Evolutionary conservation across 2,329 filamentous ascomycete species (phyloP).

Genomic region (Sphaerulina vaccinii): DNA sequence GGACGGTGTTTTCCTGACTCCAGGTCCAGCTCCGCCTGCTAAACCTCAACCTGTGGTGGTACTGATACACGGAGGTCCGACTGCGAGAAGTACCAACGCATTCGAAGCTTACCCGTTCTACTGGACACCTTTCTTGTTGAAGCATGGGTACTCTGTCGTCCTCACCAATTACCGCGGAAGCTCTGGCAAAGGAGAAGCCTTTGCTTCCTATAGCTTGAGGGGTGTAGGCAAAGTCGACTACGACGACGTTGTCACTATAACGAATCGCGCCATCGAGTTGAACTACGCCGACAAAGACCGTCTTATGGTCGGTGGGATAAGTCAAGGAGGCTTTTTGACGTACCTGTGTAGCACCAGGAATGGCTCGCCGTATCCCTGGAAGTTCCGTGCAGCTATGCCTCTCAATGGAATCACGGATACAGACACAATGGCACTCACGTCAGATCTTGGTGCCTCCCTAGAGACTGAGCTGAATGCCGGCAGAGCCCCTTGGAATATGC

Average conservation of each 20-base stretch:
- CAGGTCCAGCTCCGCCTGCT: constrained; percentile 13
- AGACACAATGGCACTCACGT: constrained; percentile 40
- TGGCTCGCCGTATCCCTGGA: constrained; percentile 38
- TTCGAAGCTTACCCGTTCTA: constrained; percentile 36
- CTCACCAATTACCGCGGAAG: constrained; percentile 43
- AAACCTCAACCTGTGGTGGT: constrained; percentile 38
- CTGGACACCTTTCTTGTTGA: constrained; percentile 38
- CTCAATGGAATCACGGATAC: constrained; percentile 41
- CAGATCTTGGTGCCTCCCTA: constrained; percentile 32
- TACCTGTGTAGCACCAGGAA: constrained; percentile 42
- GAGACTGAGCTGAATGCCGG: constrained; percentile 31
- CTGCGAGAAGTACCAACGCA: constrained; percentile 29
- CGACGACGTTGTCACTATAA: constrained; percentile 40
- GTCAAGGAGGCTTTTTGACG: constrained; percentile 42
- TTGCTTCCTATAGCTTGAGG: constrained; percentile 34
- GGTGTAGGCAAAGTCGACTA: constrained; percentile 41
- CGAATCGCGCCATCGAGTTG: constrained; percentile 36
- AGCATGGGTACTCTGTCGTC: constrained; percentile 42
- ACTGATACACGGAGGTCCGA: constrained; percentile 41
- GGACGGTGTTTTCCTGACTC: constrained; percentile 34
- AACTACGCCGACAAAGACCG: constrained; percentile 36
- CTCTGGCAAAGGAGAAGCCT: constrained; percentile 36
- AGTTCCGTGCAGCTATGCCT: constrained; percentile 39
- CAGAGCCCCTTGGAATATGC: constrained; percentile 31
- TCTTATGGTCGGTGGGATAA: constrained; percentile 41